Evolutionary conservation across 202 grass and related monocot genomes (phyloP).

Genomic region (Digitaria exilis): DNA sequence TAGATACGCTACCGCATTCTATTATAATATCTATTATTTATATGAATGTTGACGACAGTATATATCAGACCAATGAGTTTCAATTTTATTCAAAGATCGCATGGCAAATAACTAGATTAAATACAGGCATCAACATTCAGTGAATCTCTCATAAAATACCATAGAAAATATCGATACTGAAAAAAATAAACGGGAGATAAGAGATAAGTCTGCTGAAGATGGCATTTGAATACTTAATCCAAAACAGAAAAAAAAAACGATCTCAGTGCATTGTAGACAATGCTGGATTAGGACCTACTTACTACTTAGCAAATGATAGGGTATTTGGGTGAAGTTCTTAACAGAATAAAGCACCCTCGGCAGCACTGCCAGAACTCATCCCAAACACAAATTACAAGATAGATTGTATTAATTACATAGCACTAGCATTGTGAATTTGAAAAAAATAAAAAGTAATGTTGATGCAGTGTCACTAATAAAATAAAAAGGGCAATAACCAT

Average conservation of each 20-base stretch:
- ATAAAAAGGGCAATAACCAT: not conserved
- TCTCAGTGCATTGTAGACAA: not conserved
- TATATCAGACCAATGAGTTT: slow-evolving; percentile 10
- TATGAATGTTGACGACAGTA: not conserved
- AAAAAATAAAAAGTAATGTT: not conserved
- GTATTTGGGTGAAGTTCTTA: not conserved
- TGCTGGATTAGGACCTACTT: not conserved
- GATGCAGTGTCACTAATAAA: not conserved
- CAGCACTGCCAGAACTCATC: not conserved
- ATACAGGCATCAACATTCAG: not conserved
- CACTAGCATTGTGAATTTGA: not conserved
- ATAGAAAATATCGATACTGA: not conserved
- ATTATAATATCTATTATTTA: not conserved
- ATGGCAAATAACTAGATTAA: not conserved
- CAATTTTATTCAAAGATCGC: slow-evolving; percentile 1
- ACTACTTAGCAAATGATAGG: not conserved
- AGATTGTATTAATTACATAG: not conserved
- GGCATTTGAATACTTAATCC: not conserved
- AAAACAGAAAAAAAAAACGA: slow-evolving; percentile 8
- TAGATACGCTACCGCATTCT: not conserved
- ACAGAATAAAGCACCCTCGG: not conserved
- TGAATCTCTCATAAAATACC: not conserved
- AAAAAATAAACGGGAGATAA: not conserved
- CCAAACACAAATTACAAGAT: not conserved
- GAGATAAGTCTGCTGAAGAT: not conserved